These are phyloP conservation scores for Codiaeum variegatum DNA, from an alignment of 441 rosid species.

Conservation along the genomic window DNA sequence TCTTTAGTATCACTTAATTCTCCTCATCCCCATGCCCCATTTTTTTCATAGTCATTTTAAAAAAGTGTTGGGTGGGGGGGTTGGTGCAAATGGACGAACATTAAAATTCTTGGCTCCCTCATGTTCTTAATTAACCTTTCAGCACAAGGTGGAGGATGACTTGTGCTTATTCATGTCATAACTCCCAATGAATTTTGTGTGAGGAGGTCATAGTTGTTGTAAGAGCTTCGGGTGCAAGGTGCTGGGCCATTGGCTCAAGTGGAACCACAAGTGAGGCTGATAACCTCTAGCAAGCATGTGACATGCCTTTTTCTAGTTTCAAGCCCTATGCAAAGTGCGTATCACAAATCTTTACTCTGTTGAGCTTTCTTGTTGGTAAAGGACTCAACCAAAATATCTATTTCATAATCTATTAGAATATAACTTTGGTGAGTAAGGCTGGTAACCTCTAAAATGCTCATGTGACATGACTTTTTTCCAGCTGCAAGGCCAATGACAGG, in stretches of 20 bases:
- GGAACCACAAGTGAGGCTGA: neutral
- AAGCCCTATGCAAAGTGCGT: neutral
- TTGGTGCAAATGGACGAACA: too few species aligned
- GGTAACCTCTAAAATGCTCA: neutral
- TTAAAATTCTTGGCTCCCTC: neutral
- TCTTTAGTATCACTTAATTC: too few species aligned
- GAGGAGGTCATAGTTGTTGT: neutral
- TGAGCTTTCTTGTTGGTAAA: neutral
- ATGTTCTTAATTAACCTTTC: neutral
- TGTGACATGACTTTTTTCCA: neutral
- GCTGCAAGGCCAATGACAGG: neutral
- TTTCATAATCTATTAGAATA: neutral
- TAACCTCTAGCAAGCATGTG: neutral
- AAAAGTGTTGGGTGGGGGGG: too few species aligned
- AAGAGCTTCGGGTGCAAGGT: neutral
- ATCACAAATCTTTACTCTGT: neutral
- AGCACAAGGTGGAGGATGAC: neutral
- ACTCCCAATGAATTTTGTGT: neutral
- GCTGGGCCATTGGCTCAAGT: neutral
- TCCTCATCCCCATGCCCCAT: too few species aligned
- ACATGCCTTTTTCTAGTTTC: neutral
- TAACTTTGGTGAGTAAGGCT: neutral
- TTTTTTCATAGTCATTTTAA: too few species aligned
- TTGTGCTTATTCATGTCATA: neutral
- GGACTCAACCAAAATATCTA: neutral